Evolutionary conservation across 2,329 filamentous ascomycete genomes (phyloP), one percentile per base, ranked within the genome.

Genomic region (Leptographium wingfieldii): DNA sequence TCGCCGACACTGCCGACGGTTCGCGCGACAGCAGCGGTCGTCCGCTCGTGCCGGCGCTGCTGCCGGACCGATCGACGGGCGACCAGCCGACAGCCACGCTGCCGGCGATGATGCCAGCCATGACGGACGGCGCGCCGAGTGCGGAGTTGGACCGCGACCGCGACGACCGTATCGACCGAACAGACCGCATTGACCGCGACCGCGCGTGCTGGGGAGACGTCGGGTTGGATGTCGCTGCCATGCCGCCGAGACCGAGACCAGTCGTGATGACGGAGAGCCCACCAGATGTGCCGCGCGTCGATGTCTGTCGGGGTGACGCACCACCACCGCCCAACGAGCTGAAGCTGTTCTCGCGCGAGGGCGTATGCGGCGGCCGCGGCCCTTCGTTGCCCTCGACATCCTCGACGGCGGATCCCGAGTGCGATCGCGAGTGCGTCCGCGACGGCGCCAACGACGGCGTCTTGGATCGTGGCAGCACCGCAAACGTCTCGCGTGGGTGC

Each of bases 91-190:
- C 87, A 40, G 84, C 87, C 40, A 92, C 82, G 67, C 85, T 86
- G 52, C 87, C 88, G 10, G 87, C 88, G 56, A 92, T 83, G 61
- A 92, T 86, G 62, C 88, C 88, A n/a, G 88, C 86, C 88, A 91
- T 91, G 62, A 90, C 87, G 9, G 85, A 84, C 1, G 87, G 85
- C 2, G 87, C 86, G 12, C 85, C 87, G 12, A 92, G 77, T 1
- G 86, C 86, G 33, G 87, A 90, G 70, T 86, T 86, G 49, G 80
- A 82, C 60, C 84, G 75, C 60, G 83, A 84, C 62, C 84, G 77
- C 66, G 77, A 86, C 52, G 85, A 88, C 3, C 64, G 64, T 2
- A 35, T 35, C 33, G 33, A 35, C 33, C 33, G 64, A 9, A 11
- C 10, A 5, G 33, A 35, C 33, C 33, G 64, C 62, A 64, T 64